Evolutionary conservation across 176 grass and related monocot genomes (phyloP).

Genomic region (Hordeum vulgare): DNA sequence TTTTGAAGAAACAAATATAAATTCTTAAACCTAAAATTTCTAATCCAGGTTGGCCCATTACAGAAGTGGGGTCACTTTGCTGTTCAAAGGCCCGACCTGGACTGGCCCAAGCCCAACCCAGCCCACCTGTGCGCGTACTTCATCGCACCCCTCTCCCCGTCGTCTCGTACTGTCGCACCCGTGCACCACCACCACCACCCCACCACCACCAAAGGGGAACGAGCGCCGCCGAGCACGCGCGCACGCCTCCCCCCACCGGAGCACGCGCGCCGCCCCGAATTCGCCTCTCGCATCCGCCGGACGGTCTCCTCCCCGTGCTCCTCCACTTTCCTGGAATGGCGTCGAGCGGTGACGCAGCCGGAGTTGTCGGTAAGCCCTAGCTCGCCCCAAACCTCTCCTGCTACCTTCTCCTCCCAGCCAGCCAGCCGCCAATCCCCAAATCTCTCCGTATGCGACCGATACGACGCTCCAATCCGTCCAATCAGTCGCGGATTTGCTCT

Average conservation of each 20-base stretch:
- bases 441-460: not conserved
- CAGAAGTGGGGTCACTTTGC: not conserved
- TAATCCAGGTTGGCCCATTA: too few species aligned
- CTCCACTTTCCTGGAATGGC: slow-evolving; percentile 8
- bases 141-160: not conserved
- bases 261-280: not conserved
- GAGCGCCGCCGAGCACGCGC: not conserved
- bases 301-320: not conserved
- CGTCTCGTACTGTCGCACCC: not conserved
- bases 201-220: not conserved
- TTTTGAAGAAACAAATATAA: too few species aligned
- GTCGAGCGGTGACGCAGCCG: slow-evolving; percentile 30
- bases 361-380: slow-evolving; percentile 33
- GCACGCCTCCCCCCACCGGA: not conserved
- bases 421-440: not conserved
- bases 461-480: not conserved
- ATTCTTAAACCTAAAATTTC: too few species aligned
- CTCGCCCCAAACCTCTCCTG: not conserved
- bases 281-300: not conserved
- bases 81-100: not conserved
- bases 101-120: not conserved
- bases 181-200: not conserved
- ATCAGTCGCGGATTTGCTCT: not conserved
- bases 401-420: not conserved
- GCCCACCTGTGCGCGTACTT: not conserved